These are phyloP conservation scores for Scorias spongiosa DNA, from an alignment of 2,329 filamentous ascomycete species.

Conservation along the genomic window DNA sequence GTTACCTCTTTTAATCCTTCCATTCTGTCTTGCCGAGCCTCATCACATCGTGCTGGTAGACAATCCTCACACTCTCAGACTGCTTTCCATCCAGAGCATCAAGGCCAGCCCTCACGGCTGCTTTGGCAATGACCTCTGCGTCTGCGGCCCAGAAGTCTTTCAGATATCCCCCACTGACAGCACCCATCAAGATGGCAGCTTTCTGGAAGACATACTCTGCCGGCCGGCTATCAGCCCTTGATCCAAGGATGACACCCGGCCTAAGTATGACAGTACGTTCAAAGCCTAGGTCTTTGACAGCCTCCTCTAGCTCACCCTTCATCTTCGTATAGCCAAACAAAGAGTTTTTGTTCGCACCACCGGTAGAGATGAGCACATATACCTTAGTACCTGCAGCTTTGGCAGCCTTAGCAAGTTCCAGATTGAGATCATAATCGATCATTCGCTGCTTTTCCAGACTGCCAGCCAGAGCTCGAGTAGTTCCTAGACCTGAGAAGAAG, in stretches of 20 bases:
- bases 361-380: conserved; percentile 61
- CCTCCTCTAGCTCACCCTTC: conserved; percentile 79
- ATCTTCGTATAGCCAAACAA: conserved; percentile 47
- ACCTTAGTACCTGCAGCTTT: conserved; percentile 56
- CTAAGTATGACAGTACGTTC: conserved; percentile 59
- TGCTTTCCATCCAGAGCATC: conserved; percentile 37
- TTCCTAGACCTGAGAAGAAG: conserved; percentile 68
- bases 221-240: conserved; percentile 42
- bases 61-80: conserved; percentile 44
- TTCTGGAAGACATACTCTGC: conserved; percentile 42
- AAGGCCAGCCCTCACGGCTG: conserved; percentile 46
- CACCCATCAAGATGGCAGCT: conserved; percentile 41
- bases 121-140: conserved; percentile 53
- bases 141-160: conserved; percentile 62
- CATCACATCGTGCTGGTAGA: conserved; percentile 50
- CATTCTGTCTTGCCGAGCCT: conserved; percentile 45
- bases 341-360: conserved; percentile 36
- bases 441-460: conserved; percentile 66
- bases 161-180: conserved; percentile 32
- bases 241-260: conserved; percentile 63
- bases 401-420: conserved; percentile 61
- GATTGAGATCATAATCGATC: conserved; percentile 76
- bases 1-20: conserved; percentile 8
- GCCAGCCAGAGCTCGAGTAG: conserved; percentile 61
- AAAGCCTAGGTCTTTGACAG: conserved; percentile 56